phyloP scores from a whole-genome alignment of 345 rosid species.

The Isatis tinctoria region DNA sequence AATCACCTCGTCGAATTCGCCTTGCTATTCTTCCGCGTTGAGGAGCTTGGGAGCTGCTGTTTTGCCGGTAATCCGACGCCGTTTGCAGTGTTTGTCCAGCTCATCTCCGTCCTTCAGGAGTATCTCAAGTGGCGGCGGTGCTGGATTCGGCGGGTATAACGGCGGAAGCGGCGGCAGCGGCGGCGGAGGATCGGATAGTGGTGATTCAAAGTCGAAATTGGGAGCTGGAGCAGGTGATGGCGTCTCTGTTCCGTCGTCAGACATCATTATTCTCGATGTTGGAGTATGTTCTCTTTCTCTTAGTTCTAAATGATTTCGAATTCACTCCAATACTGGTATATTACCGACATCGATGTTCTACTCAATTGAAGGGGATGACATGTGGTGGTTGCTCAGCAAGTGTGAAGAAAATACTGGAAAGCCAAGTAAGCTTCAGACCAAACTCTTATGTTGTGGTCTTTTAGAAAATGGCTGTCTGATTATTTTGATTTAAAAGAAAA shows the following conservation, averaged over 20 bases:
- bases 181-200: conserved; percentile 49
- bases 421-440: conserved; percentile 51
- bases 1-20: conserved; percentile 1
- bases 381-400: conserved; percentile 99
- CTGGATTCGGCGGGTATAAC: conserved; percentile 33
- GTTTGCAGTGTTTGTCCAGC: conserved; percentile 47
- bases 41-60: conserved; percentile 29
- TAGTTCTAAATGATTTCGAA: neutral
- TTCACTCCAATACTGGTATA: neutral
- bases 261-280: conserved; percentile 83
- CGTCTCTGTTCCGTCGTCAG: conserved; percentile 47
- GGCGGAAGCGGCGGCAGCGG: conserved; percentile 48
- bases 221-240: conserved; percentile 44
- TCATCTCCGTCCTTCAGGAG: conserved; percentile 51
- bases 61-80: conserved; percentile 37
- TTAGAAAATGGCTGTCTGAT: neutral
- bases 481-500: neutral
- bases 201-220: conserved; percentile 52
- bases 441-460: neutral
- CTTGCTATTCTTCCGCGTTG: conserved; percentile 2
- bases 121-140: conserved; percentile 42
- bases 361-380: conserved; percentile 70
- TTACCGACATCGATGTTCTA: neutral
- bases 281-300: conserved; percentile 50
- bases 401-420: conserved; percentile 89